Evolutionary conservation across 2,329 filamentous ascomycete species (phyloP).

Genomic region (Alternaria conjuncta): DNA sequence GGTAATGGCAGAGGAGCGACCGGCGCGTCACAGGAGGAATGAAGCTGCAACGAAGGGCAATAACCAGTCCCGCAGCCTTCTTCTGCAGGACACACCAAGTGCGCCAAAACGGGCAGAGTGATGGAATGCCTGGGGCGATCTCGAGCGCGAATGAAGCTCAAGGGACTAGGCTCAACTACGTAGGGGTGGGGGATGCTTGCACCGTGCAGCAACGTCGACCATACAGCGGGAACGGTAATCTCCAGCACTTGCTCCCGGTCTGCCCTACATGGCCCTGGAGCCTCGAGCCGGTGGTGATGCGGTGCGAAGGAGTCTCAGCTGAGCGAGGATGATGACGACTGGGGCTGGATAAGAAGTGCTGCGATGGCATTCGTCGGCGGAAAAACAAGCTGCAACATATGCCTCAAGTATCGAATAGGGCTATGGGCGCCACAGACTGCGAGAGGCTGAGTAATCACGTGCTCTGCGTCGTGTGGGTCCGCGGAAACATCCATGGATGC

Average conservation of each 20-base stretch:
- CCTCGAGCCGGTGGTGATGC: neutral
- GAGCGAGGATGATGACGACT: neutral
- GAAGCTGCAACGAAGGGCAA: slow-evolving; percentile 27
- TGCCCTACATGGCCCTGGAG: slow-evolving; percentile 11
- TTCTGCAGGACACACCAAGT: slow-evolving; percentile 22
- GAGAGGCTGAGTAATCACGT: slow-evolving; percentile 11
- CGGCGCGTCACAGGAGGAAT: slow-evolving; percentile 26
- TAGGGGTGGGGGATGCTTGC: slow-evolving; percentile 24
- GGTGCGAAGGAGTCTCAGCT: slow-evolving; percentile 1
- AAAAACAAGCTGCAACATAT: slow-evolving; percentile 10
- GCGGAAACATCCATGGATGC: neutral
- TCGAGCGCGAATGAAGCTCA: slow-evolving; percentile 30
- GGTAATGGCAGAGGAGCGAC: slow-evolving; percentile 24
- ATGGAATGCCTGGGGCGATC: slow-evolving; percentile 25
- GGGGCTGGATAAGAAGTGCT: neutral
- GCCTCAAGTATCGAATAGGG: slow-evolving; percentile 7
- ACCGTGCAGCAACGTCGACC: slow-evolving; percentile 11
- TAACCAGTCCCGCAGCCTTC: slow-evolving; percentile 22
- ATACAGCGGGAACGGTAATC: slow-evolving; percentile 12
- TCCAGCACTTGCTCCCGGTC: slow-evolving; percentile 7
- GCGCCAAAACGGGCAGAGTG: slow-evolving; percentile 24
- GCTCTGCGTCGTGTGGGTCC: neutral
- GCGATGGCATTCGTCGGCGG: neutral
- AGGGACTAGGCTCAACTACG: slow-evolving; percentile 23
- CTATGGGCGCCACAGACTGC: neutral